These are phyloP conservation scores for Trichoderma sp. DNA, from an alignment of 2,329 filamentous ascomycete genomes.

Conservation along the genomic window DNA sequence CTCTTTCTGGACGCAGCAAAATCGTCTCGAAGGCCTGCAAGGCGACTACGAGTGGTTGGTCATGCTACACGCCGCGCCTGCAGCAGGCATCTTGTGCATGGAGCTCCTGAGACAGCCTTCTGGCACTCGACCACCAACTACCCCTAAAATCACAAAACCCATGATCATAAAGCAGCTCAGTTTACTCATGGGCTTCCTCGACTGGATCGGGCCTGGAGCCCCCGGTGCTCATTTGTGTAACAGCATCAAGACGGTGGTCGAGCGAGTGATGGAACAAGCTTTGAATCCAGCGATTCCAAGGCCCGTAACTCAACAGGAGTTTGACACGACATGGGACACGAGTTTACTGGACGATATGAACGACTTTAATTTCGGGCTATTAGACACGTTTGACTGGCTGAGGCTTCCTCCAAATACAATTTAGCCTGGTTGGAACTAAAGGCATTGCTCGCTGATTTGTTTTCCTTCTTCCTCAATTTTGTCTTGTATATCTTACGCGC, in stretches of 20 bases:
- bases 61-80: constrained; percentile 48
- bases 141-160: constrained; percentile 37
- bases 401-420: constrained; percentile 19
- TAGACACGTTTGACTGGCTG: constrained; percentile 51
- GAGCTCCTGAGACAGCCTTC: constrained; percentile 41
- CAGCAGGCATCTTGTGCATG: constrained; percentile 47
- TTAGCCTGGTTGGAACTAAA: neutral
- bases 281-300: constrained; percentile 25
- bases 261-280: constrained; percentile 47
- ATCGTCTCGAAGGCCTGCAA: constrained; percentile 40
- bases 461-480: neutral
- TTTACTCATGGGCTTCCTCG: constrained; percentile 48
- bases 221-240: constrained; percentile 47
- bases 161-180: constrained; percentile 52
- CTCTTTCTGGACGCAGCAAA: constrained; percentile 46
- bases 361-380: constrained; percentile 47
- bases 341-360: constrained; percentile 15
- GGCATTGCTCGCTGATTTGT: neutral
- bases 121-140: neutral
- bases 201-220: constrained; percentile 45
- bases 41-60: constrained; percentile 48
- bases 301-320: neutral
- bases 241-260: constrained; percentile 37
- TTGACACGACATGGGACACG: constrained; percentile 2
- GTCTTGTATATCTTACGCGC: neutral